These are phyloP conservation scores for Quercus gilva DNA, from an alignment of 306 rosid species.

Conservation along the genomic window DNA sequence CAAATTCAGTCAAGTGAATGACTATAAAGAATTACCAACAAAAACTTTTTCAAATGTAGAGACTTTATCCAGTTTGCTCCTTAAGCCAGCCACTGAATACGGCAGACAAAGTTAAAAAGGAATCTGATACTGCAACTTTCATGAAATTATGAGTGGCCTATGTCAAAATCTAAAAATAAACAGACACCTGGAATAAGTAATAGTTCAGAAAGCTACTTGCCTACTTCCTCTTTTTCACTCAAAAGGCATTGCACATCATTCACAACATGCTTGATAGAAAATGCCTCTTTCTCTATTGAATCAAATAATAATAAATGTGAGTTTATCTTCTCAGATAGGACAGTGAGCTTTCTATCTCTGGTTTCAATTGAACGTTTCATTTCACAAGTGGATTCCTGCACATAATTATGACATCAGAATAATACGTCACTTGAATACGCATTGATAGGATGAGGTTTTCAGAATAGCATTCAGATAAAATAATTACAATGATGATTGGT, in stretches of 20 bases:
- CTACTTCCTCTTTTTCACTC: conserved; percentile 68
- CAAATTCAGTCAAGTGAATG: background rate
- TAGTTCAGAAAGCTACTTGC: conserved; percentile 41
- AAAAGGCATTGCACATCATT: conserved; percentile 54
- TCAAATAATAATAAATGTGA: conserved; percentile 61
- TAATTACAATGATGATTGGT: background rate
- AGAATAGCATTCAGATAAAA: background rate
- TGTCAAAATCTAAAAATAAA: conserved; percentile 14
- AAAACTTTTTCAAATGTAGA: conserved; percentile 52
- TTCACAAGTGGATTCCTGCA: conserved; percentile 62
- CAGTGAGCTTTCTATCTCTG: conserved; percentile 57
- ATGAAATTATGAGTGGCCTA: background rate
- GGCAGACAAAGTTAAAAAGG: conserved; percentile 15
- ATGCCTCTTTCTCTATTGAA: conserved; percentile 69
- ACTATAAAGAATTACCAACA: conserved; percentile 52
- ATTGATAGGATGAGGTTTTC: background rate
- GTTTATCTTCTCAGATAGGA: conserved; percentile 67
- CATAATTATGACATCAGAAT: background rate
- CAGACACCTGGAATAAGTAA: background rate
- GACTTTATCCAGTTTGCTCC: conserved; percentile 56
- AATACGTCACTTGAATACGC: background rate
- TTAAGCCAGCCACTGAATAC: conserved; percentile 54
- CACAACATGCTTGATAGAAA: conserved; percentile 51
- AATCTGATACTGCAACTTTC: conserved; percentile 3
- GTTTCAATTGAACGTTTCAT: conserved; percentile 50